phyloP scores from a whole-genome alignment of 805 yeast species.

The Wickerhamiella occidentalis region DNA sequence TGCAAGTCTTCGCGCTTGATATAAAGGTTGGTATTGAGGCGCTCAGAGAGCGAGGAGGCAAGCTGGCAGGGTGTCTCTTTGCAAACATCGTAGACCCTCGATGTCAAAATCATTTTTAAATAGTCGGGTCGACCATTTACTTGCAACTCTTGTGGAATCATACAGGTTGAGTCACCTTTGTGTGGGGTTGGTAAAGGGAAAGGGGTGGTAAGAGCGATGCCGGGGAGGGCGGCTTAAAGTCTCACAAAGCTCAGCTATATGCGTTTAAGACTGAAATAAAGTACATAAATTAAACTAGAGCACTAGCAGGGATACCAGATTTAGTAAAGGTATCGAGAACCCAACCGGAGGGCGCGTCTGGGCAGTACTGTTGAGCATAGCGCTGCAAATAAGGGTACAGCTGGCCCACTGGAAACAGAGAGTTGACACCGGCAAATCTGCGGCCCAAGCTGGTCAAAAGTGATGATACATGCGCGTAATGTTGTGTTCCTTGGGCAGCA shows the following conservation, averaged over 20 bases:
- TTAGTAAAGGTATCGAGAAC: conserved; percentile 29
- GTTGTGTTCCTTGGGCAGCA: conserved; percentile 23
- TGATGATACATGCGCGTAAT: conserved; percentile 31
- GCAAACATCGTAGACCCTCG: conserved; percentile 89
- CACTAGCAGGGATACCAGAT: conserved; percentile 25
- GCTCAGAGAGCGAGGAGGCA: conserved; percentile 64
- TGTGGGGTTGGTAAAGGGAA: not conserved
- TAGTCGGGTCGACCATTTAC: conserved; percentile 72
- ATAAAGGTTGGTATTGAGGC: conserved; percentile 60
- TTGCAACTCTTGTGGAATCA: not conserved
- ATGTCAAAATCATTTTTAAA: conserved; percentile 75
- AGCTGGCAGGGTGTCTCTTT: conserved; percentile 75
- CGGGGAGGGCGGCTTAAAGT: not conserved
- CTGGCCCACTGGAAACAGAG: conserved; percentile 67
- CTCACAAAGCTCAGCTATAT: no score
- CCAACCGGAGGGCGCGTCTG: conserved; percentile 33
- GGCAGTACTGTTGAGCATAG: conserved; percentile 36
- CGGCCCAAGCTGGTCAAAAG: conserved; percentile 43
- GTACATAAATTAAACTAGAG: conserved; percentile 9
- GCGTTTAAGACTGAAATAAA: not conserved
- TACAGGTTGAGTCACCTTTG: not conserved
- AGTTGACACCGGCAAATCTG: conserved; percentile 53
- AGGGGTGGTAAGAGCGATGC: not conserved
- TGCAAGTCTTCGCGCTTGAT: conserved; percentile 85
- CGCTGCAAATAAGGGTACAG: conserved; percentile 54